Evolutionary conservation across 1,139 yeast species (phyloP), one percentile per base, ranked within the genome.

Genomic region (Cylindricascospora bacillispora): DNA sequence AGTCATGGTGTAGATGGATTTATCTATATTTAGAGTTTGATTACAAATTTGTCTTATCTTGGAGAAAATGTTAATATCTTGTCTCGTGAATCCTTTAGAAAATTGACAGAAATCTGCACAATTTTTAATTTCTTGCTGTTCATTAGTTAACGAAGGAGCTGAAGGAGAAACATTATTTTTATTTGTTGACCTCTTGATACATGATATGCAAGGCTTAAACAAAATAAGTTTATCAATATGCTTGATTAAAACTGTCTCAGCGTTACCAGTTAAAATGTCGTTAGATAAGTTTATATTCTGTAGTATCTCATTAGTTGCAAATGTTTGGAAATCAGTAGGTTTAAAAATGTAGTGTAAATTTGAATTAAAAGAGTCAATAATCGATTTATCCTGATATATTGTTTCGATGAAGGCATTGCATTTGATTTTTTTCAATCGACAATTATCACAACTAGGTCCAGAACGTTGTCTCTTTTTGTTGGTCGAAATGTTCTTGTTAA

Each of bases 391-490:
- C 29, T 46, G 53, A 13, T 32, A 26, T 6, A 56, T 15, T 4
- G 53, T 56, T 32, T 43, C 55, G 5, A 76, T 71, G 39, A 68
- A 74, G 2, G 86, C 83, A 46, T 77, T 73, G 54, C 89, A 78
- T 53, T 76, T 77, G 38, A 77, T 79, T 52, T 78, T 78, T 36
- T 83, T 64, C 11, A 68, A 51, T 32, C 85, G 61, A 51, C 89
- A 78, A 26, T 70, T 59, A 49, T 78, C 86, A 53, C 89, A 78
- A 27, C 79, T 70, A 10, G 89, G 89, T 0, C 89, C 89, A 15
- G 72, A 61, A 35, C 89, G 57, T 53, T 78, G 89, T 41, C 79
- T 53, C 66, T 64, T 48, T 11, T 20, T 27, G 12, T 11, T 23
- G 22, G 21, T 26, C n/a, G 18, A n/a, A 20, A 24, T 6, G 24